Conservation (phyloP, 257 asterid species). For the Agastache rugosa region DNA sequence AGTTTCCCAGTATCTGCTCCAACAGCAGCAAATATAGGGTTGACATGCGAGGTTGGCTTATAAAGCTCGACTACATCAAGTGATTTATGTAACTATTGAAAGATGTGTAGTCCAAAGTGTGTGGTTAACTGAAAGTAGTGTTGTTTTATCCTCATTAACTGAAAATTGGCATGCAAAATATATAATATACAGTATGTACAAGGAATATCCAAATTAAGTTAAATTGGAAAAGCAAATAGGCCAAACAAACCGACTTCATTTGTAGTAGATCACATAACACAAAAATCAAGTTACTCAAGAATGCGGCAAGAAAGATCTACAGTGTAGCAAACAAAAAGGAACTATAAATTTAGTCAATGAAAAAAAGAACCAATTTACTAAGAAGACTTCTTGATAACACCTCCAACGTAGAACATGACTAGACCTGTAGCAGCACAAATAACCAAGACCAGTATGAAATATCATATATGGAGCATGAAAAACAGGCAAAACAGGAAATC, state of each 20-base stretch:
- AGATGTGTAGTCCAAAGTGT: slow-evolving; percentile 73
- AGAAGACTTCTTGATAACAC: slow-evolving; percentile 86
- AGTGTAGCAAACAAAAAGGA: neutral
- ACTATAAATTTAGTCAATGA: neutral
- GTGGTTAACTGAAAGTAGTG: slow-evolving; percentile 62
- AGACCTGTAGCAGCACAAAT: slow-evolving; percentile 69
- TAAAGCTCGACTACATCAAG: slow-evolving; percentile 78
- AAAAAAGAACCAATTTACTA: slow-evolving; percentile 58
- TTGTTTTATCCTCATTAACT: slow-evolving; percentile 80
- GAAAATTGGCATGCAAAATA: slow-evolving; percentile 62
- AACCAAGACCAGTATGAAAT: slow-evolving; percentile 3
- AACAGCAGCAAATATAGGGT: slow-evolving; percentile 68
- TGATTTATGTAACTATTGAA: slow-evolving; percentile 54
- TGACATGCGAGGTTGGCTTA: slow-evolving; percentile 83
- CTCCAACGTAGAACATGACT: slow-evolving; percentile 88
- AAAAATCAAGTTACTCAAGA: neutral
- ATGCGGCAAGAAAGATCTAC: neutral
- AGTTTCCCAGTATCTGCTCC: slow-evolving; percentile 70
- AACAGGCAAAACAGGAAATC: no score
- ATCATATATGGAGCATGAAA: slow-evolving; percentile 24
- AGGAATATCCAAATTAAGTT: neutral
- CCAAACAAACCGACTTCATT: neutral
- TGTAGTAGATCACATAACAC: neutral
- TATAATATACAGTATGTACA: slow-evolving; percentile 3
- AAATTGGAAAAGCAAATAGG: slow-evolving; percentile 9